These are phyloP conservation scores for Chimonanthus salicifolius DNA, from an alignment of 164 flowering plant genomes.

Conservation along the genomic window DNA sequence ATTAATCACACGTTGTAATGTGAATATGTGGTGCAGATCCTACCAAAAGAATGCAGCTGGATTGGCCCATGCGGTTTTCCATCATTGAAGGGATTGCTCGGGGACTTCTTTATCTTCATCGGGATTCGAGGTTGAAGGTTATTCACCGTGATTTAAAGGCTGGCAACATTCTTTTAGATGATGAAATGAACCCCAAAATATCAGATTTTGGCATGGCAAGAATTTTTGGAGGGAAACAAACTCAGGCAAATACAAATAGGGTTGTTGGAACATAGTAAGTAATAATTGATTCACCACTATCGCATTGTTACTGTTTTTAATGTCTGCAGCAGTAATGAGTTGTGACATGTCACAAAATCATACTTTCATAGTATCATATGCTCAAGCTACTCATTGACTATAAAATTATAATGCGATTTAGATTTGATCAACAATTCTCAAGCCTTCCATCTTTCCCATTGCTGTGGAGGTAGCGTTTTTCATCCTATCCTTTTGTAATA, in stretches of 20 bases:
- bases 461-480: no score
- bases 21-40: slow-evolving; percentile 18
- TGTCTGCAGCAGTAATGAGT: no score
- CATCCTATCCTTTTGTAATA: no score
- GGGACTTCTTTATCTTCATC: slow-evolving; percentile 46
- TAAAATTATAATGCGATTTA: no score
- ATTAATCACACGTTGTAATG: background rate
- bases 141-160: slow-evolving; percentile 53
- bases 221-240: slow-evolving; percentile 17
- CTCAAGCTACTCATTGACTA: no score
- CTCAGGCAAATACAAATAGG: slow-evolving; percentile 20
- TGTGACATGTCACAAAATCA: no score
- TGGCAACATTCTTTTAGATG: slow-evolving; percentile 37
- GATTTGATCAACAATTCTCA: no score
- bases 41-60: background rate
- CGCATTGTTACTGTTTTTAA: no score
- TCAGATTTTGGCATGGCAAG: slow-evolving; percentile 48
- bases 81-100: slow-evolving; percentile 36
- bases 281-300: no score
- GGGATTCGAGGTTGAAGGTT: slow-evolving; percentile 30
- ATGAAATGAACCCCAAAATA: slow-evolving; percentile 39
- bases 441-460: no score
- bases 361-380: no score
- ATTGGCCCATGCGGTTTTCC: slow-evolving; percentile 30
- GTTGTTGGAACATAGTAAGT: slow-evolving; percentile 31